phyloP scores from a whole-genome alignment of 2,329 filamentous ascomycete species.

The Clonostachys byssicola region DNA sequence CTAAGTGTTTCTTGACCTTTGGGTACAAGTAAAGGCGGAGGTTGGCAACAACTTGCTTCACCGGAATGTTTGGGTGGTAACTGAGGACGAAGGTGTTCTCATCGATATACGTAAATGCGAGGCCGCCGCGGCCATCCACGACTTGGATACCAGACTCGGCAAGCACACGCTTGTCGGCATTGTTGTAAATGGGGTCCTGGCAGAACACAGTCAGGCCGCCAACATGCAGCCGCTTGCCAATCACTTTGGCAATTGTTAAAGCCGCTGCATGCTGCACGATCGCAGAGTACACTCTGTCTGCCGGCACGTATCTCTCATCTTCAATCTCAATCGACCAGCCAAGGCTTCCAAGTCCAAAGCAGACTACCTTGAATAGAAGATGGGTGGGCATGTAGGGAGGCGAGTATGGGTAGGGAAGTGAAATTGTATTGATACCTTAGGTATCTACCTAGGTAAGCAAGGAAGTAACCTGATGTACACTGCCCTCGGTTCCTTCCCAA shows the following conservation, averaged over 20 bases:
- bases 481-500: too few species aligned
- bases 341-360: neutral
- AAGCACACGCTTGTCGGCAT: neutral
- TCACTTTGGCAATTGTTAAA: neutral
- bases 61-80: conserved; percentile 2
- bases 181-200: neutral
- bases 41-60: conserved; percentile 12
- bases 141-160: conserved; percentile 2
- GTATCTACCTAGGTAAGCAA: too few species aligned
- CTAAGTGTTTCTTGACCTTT: too few species aligned
- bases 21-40: too few species aligned
- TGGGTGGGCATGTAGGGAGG: too few species aligned
- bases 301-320: neutral
- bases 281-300: neutral
- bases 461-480: too few species aligned
- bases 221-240: neutral
- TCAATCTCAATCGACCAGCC: too few species aligned
- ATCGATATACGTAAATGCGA: conserved; percentile 8
- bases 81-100: conserved; percentile 7
- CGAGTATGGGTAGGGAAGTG: too few species aligned
- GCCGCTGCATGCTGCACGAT: neutral
- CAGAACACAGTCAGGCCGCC: neutral
- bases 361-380: neutral
- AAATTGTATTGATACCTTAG: too few species aligned
- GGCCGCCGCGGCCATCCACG: conserved; percentile 2